Base-by-base conservation (phyloP, 768 basidiomycete genomes). In the Chalciporus piperatus region DNA sequence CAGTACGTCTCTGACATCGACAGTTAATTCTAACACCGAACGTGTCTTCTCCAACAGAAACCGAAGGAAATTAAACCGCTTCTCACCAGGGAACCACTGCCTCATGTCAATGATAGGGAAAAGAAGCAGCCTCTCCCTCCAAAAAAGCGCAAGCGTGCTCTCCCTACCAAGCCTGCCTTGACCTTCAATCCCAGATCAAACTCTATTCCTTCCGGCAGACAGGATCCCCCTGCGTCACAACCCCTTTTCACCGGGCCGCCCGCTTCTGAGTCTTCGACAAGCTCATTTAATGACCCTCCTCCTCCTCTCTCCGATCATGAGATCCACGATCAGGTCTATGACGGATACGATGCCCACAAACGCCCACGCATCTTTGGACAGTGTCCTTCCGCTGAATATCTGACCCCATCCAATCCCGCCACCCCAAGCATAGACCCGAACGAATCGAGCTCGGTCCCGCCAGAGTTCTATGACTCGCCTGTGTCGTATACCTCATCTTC, bases 91-190 rank as follows among this genome's bases (percentile, higher is more conserved):
- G 53, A 57, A 2, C 67, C 67, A 7, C 67, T 68, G 12, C n/a
- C 56, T 40, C 43, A 50, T 37, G 10, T n/a, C 35, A 37, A 37
- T 17, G 52, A 57, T 22, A 64, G 67, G 53, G 59, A 63, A 55
- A 69, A n/a, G 56, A 69, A 25, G 39, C 44, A 47, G 20, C 4
- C 41, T 3, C 7, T 47, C 6, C 46, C 54, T 28, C 39, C 14
- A 14, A 70, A 58, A 48, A 60, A 50, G 50, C 68, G 68, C 59
- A 71, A 55, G 54, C 59, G 43, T 16, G 1, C 17, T 11, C 0
- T 22, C 6, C 68, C 68, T 17, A 33, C 52, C 17, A 69, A 51
- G 14, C 56, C 68, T 7, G 40, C 17, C 38, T 14, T 64, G 3
- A 3, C 53, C 17, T 71, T 59, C 33, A 3, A 59, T 51, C 68